Base-by-base conservation (phyloP, 2,329 filamentous ascomycete species). In the Aspergillus candidus region DNA sequence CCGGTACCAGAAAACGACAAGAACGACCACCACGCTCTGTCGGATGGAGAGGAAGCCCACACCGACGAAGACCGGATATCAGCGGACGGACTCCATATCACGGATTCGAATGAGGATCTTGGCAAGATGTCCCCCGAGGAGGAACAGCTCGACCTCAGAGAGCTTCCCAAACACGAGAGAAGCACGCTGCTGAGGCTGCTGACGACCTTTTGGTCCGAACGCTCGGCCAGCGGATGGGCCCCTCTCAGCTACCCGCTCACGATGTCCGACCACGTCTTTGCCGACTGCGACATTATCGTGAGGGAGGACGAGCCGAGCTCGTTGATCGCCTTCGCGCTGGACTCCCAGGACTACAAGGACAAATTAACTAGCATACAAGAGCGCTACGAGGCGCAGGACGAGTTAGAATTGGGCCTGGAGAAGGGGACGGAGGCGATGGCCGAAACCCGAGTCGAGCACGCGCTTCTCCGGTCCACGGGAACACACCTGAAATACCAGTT, bases 401-500 rank as follows among this genome's bases (percentile, higher is more conserved):
- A 60, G 34, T 51, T 45, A 55, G 5, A 50, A 49, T 35, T 32
- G 54, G 42, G 51, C 55, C 18, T 40, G 40, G 8, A 56, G 61
- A 13, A 59, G 62, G 22, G 53, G 59, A 11, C 66, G 0, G 73
- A 73, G 30, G 62, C 72, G 14, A 63, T 68, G 46, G 73, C 82
- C 37, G 84, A 94, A 60, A 77, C 78, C 2, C 86, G 86, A 40
- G 79, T 97, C 8, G 90, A 98, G 65, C 84, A 86, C 51, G 93
- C 88, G 32, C 74, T 98, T 18, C 74, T 95, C 29, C 82, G 88
- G 50, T 79, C 84, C 27, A 94, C 88, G 1, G 90, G 91, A 32
- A 95, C 88, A 1, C 93, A 98, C 65, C 82, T 96, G 54, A 94
- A 94, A 61, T 98, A 96, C 62, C 88, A 94, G 48, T 98, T 97